Percentiles rank a stretch among this genome's conserved stretches.
phyloP scores from a whole-genome alignment of 805 yeast genomes.

The Starmerella asiatica region DNA sequence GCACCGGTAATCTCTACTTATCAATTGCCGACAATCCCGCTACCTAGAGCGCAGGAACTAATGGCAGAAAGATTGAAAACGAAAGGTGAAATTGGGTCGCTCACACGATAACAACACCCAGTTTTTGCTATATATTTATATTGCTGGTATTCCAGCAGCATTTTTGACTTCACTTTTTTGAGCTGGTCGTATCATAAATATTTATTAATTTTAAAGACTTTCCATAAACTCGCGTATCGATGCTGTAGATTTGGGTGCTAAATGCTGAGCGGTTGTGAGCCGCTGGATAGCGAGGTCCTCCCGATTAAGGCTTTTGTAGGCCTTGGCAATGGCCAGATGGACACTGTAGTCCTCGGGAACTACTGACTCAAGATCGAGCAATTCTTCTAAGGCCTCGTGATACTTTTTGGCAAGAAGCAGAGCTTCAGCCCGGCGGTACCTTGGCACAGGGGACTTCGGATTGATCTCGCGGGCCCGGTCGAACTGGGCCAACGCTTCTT shows the following conservation, averaged over 20 bases:
- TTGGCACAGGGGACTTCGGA: constrained; percentile 72
- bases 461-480: constrained; percentile 71
- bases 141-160: neutral
- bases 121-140: too few species aligned
- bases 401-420: constrained; percentile 58
- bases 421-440: constrained; percentile 78
- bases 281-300: constrained; percentile 69
- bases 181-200: neutral
- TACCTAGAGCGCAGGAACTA: constrained; percentile 75
- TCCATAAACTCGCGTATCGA: constrained; percentile 60
- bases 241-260: constrained; percentile 58
- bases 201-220: neutral
- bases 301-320: constrained; percentile 63
- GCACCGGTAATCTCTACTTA: constrained; percentile 88
- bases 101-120: constrained; percentile 6
- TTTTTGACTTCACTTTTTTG: neutral
- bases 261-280: constrained; percentile 74
- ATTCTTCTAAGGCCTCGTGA: constrained; percentile 57
- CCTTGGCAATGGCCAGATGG: constrained; percentile 76
- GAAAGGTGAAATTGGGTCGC: constrained; percentile 17
- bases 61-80: constrained; percentile 63
- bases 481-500: constrained; percentile 67
- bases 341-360: constrained; percentile 95
- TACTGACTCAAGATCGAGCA: constrained; percentile 54
- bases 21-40: constrained; percentile 86